phyloP scores from a whole-genome alignment of 208 protist genomes.

The Crithidia brevicula region DNA sequence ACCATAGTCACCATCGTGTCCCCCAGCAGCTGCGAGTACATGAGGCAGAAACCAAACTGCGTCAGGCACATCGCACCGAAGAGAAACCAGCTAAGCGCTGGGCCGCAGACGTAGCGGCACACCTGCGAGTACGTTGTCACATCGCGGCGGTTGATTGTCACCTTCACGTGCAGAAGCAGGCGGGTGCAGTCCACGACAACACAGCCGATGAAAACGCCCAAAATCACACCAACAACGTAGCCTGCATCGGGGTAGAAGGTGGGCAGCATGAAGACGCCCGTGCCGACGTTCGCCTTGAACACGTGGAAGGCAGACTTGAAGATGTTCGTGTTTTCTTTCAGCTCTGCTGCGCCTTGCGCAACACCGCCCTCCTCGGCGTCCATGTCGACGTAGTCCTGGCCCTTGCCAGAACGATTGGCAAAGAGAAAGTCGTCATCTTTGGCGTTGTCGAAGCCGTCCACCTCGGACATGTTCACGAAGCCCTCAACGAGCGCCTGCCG shows the following conservation, averaged over 20 bases:
- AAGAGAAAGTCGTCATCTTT: conserved; percentile 20
- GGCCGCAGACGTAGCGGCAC: conserved; percentile 65
- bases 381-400: conserved; percentile 45
- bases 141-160: conserved; percentile 59
- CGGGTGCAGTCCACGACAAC: conserved; percentile 77
- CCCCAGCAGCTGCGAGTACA: conserved; percentile 74
- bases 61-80: conserved; percentile 71
- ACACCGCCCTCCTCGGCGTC: conserved; percentile 33
- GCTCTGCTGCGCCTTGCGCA: conserved; percentile 20
- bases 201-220: conserved; percentile 53
- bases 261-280: conserved; percentile 81
- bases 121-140: conserved; percentile 78
- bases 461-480: conserved; percentile 47
- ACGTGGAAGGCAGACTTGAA: conserved; percentile 82
- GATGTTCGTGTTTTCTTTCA: conserved; percentile 70
- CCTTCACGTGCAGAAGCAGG: conserved; percentile 66
- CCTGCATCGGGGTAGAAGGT: conserved; percentile 82
- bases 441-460: conserved; percentile 16
- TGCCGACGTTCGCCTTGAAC: conserved; percentile 90
- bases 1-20: conserved; percentile 58
- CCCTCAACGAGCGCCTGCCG: conserved; percentile 38
- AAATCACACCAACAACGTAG: conserved; percentile 52
- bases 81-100: conserved; percentile 55
- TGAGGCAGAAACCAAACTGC: conserved; percentile 88
- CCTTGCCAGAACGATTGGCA: conserved; percentile 6